Percentiles rank a stretch among this genome's conserved stretches.
phyloP scores from a whole-genome alignment of 805 yeast genomes.

The Candida tibetensis region DNA sequence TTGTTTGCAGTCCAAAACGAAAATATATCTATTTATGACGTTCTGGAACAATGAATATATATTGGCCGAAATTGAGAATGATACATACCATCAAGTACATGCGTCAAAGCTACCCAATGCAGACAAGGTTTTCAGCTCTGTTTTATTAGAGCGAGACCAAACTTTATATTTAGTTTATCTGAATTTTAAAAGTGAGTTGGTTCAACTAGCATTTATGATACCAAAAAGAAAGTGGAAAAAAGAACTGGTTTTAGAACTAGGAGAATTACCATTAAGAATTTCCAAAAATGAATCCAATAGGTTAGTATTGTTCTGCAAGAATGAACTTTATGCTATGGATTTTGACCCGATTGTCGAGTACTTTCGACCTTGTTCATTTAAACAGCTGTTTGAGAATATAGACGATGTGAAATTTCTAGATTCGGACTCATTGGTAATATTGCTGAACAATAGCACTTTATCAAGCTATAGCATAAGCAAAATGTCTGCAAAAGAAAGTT shows the following conservation, averaged over 20 bases:
- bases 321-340: slow-evolving; percentile 1
- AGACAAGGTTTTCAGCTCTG: not conserved
- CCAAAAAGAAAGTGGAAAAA: not conserved
- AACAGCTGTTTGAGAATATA: not conserved
- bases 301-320: not conserved
- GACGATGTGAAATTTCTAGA: not conserved
- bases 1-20: not conserved
- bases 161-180: slow-evolving; percentile 4
- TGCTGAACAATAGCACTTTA: not conserved
- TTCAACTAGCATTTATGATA: slow-evolving; percentile 3
- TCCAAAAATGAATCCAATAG: not conserved
- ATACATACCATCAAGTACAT: not conserved
- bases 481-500: not conserved
- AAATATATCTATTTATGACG: not conserved
- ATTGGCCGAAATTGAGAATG: not conserved
- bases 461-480: not conserved
- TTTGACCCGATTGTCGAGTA: slow-evolving; percentile 1
- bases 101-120: not conserved
- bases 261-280: slow-evolving; percentile 4
- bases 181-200: slow-evolving; percentile 5
- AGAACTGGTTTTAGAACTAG: not conserved
- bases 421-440: not conserved
- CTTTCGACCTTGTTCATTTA: not conserved
- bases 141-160: not conserved
- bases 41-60: not conserved